Base-by-base conservation (phyloP, 1,284 basidiomycete genomes). In the Sporisorium exsertum region DNA sequence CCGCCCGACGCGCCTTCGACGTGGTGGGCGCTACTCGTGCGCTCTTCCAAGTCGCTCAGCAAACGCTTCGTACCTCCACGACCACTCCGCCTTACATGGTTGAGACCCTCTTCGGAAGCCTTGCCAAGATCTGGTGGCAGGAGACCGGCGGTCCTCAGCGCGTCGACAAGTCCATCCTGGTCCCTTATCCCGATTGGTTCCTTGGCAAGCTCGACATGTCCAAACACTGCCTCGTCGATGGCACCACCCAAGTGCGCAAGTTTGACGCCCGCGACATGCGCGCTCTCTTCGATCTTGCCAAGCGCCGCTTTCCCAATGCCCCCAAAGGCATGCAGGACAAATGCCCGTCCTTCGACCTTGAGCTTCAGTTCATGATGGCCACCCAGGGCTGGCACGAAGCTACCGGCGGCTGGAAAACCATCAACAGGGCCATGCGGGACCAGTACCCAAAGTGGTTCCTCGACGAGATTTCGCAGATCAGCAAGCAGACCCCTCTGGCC, bases 391-490 rank as follows among this genome's bases (percentile, higher is more conserved):
- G 51, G 50, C 52, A 6, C 40, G n/a, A 43, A 7, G 3, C 3
- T 4, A 35, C 58, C n/a, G 40, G 37, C 29, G 58, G 49, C 6
- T 22, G 37, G n/a, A 4, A 52, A 1, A 15, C 33, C 20, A 26
- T 45, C 13, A 33, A 61, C 51, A 26, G 32, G 33, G 16, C 16
- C 18, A 42, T 64, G 18, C 47, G 47, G 18, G 29, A 64, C 22
- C 33, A 35, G 29, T 64, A 57, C 29, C 61, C 61, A 5, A 24
- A 16, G 4, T 57, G 54, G 61, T 57, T 51, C 33, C n/a, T 33
- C 3, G 33, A 46, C 12, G 5, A 35, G 3, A 5, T 50, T 16
- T 4, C 35, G 5, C n/a, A 32, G 10, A 15, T 29, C 16, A n/a
- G 3, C 15, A 46, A 26, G 10, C 18, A n/a, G 1, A 27, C 37